These are phyloP conservation scores for Pisolithus microcarpus DNA, from an alignment of 768 basidiomycete species.

Conservation along the genomic window DNA sequence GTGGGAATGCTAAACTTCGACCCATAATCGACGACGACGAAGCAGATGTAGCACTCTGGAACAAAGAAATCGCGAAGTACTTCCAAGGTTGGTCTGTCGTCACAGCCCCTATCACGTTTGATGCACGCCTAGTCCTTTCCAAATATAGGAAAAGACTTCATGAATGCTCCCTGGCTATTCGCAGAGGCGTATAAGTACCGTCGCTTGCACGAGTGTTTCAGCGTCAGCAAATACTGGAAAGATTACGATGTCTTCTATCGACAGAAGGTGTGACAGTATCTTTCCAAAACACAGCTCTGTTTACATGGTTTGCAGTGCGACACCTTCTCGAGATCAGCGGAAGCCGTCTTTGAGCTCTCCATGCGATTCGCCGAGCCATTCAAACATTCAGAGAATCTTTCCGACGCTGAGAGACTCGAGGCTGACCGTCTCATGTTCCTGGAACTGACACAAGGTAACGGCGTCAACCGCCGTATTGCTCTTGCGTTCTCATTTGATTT, in stretches of 20 bases:
- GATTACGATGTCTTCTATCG: constrained; percentile 94
- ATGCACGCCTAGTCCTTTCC: neutral
- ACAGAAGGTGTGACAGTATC: constrained; percentile 56
- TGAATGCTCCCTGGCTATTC: constrained; percentile 96
- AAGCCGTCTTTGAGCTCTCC: constrained; percentile 92
- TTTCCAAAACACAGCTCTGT: neutral
- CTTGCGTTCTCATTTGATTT: neutral
- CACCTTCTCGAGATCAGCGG: constrained; percentile 86
- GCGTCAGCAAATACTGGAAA: constrained; percentile 81
- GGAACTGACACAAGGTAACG: constrained; percentile 82
- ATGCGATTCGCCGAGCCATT: constrained; percentile 86
- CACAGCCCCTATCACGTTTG: neutral
- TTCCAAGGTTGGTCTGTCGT: constrained; percentile 61
- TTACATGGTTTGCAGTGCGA: constrained; percentile 55
- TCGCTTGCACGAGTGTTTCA: constrained; percentile 89
- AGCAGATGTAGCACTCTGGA: constrained; percentile 92
- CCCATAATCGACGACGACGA: constrained; percentile 89
- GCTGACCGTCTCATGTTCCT: constrained; percentile 81
- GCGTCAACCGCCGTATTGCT: neutral
- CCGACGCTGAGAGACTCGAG: constrained; percentile 50
- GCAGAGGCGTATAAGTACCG: constrained; percentile 94
- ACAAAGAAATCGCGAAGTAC: constrained; percentile 92
- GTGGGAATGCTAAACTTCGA: constrained; percentile 73
- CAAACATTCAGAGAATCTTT: constrained; percentile 47
- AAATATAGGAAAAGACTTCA: constrained; percentile 70